Conservation (phyloP, 106 monocot species). For the Posidonia australis region DNA sequence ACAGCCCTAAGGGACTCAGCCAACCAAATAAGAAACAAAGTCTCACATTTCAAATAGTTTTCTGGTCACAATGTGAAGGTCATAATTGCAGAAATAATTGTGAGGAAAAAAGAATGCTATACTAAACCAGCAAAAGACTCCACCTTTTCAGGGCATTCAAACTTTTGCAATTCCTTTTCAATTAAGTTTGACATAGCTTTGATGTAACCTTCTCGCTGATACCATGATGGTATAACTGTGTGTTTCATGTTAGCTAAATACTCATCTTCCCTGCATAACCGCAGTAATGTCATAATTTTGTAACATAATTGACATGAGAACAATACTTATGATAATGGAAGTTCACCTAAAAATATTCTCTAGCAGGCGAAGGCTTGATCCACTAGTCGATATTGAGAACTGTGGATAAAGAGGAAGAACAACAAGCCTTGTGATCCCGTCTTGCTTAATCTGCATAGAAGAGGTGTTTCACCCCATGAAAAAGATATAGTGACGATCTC, state of each 20-base stretch:
- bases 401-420: conserved; percentile 97
- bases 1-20: no score
- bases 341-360: conserved; percentile 86
- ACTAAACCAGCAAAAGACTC: background rate
- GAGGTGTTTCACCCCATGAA: background rate
- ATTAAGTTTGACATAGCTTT: conserved; percentile 74
- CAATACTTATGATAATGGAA: conserved; percentile 5
- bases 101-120: background rate
- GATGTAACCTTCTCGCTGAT: conserved; percentile 86
- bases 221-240: conserved; percentile 91
- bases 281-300: conserved; percentile 12
- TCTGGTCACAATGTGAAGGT: no score
- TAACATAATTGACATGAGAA: conserved; percentile 3
- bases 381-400: conserved; percentile 97
- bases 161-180: conserved; percentile 59
- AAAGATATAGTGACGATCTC: background rate
- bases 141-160: conserved; percentile 58
- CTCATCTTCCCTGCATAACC: conserved; percentile 65
- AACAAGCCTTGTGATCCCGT: conserved; percentile 92
- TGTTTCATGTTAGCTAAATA: conserved; percentile 90
- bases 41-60: no score
- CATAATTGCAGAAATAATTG: no score
- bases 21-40: no score
- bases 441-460: conserved; percentile 71
- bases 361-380: conserved; percentile 88